These are phyloP conservation scores for Nitzschia inconspicua DNA, from an alignment of 108 stramenopile genomes.

Conservation along the genomic window DNA sequence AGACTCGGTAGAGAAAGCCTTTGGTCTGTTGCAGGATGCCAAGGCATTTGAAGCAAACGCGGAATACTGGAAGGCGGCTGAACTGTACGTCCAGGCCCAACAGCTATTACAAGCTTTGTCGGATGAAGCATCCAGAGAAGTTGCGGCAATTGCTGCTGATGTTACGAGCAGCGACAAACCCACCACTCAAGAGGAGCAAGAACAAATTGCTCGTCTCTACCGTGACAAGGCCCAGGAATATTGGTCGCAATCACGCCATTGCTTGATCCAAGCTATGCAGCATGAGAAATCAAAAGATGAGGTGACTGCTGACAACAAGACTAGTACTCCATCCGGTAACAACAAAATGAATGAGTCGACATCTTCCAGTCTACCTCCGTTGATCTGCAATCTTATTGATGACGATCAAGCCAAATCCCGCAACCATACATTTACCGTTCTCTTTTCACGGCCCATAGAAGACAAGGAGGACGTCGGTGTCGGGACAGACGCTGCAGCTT, in stretches of 20 bases:
- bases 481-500: background rate
- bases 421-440: slow-evolving; percentile 9
- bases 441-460: slow-evolving; percentile 24
- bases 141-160: background rate
- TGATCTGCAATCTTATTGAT: background rate
- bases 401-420: slow-evolving; percentile 26
- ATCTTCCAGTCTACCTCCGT: background rate
- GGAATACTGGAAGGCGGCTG: slow-evolving; percentile 28
- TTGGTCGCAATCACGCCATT: slow-evolving; percentile 16
- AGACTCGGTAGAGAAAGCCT: slow-evolving; percentile 27
- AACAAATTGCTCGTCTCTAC: slow-evolving; percentile 28
- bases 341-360: background rate
- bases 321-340: background rate
- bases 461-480: background rate
- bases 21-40: slow-evolving; percentile 17
- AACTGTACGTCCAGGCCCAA: slow-evolving; percentile 19
- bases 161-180: background rate
- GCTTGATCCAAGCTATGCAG: slow-evolving; percentile 24
- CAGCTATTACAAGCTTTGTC: slow-evolving; percentile 19
- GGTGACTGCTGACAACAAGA: background rate
- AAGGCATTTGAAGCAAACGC: slow-evolving; percentile 22
- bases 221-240: slow-evolving; percentile 31
- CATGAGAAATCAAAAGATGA: slow-evolving; percentile 22
- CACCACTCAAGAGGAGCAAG: slow-evolving; percentile 7
- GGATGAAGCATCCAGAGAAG: slow-evolving; percentile 5